Evolutionary conservation across 176 grass and related monocot genomes (phyloP).

Genomic region (Urochloa ruziziensis): DNA sequence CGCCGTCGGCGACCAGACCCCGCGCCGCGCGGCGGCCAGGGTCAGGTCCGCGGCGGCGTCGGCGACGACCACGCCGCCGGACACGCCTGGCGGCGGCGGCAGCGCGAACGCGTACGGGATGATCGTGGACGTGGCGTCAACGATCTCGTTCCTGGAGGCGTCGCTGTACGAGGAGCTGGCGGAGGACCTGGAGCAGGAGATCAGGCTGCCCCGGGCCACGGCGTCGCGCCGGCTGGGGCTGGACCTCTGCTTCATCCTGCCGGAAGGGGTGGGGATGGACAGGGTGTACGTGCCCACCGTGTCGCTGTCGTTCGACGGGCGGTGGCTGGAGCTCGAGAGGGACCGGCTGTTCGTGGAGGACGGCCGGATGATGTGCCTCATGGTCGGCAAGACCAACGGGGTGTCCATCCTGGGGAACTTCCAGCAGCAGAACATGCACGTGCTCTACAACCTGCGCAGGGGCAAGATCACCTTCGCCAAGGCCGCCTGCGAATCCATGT

Average conservation of each 20-base stretch:
- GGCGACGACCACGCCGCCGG: too few relatives aligned
- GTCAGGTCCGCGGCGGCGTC: too few relatives aligned
- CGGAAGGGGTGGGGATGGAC: slow-evolving; percentile 29
- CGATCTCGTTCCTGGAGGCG: slow-evolving; percentile 51
- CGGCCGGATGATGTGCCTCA: slow-evolving; percentile 52
- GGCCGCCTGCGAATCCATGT: slow-evolving; percentile 16
- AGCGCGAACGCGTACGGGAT: slow-evolving; percentile 31
- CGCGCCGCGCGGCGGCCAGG: too few relatives aligned
- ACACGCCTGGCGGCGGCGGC: too few relatives aligned
- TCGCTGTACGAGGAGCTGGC: slow-evolving; percentile 53
- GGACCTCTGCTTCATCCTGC: slow-evolving; percentile 67
- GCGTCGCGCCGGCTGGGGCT: slow-evolving; percentile 38
- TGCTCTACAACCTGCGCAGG: slow-evolving; percentile 46
- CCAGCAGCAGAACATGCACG: slow-evolving; percentile 67
- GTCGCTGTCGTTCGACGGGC: slow-evolving; percentile 45
- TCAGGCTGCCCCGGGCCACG: slow-evolving; percentile 45
- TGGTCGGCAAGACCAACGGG: slow-evolving; percentile 39
- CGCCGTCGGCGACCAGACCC: slow-evolving; percentile 34
- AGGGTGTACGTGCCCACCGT: slow-evolving; percentile 49
- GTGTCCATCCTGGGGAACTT: slow-evolving; percentile 64
- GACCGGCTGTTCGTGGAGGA: slow-evolving; percentile 52
- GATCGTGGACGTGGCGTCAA: slow-evolving; percentile 63
- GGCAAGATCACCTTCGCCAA: slow-evolving; percentile 51
- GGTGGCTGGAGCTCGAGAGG: slow-evolving; percentile 41
- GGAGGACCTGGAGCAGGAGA: slow-evolving; percentile 49